Evolutionary conservation across 1,284 basidiomycete genomes (phyloP).

Genomic region (Ceratobasidium sp.): DNA sequence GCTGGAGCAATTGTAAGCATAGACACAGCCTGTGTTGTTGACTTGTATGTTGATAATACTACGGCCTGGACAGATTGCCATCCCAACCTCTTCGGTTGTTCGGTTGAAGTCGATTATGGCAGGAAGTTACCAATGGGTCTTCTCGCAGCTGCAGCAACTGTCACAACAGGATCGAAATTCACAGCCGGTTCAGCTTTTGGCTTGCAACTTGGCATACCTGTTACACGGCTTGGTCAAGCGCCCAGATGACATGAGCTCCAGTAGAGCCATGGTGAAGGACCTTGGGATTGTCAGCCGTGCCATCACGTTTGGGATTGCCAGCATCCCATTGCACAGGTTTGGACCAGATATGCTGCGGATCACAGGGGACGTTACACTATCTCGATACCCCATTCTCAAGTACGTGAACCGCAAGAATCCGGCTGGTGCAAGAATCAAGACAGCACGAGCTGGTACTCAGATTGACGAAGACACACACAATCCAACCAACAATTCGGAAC

Average conservation of each 20-base stretch:
- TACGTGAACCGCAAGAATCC: conserved; percentile 10
- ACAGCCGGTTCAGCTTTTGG: background rate
- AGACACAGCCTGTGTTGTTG: background rate
- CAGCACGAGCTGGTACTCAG: background rate
- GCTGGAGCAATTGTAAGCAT: conserved; percentile 10
- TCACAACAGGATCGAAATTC: background rate
- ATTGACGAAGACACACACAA: background rate
- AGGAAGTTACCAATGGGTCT: background rate
- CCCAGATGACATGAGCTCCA: background rate
- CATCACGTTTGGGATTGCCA: background rate
- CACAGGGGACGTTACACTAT: background rate
- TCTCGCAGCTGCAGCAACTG: background rate
- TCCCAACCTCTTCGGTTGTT: background rate
- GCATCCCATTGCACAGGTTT: background rate
- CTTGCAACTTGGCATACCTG: background rate
- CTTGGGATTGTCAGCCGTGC: conserved; percentile 6
- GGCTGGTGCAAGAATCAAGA: conserved; percentile 12
- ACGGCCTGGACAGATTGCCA: background rate
- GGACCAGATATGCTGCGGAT: conserved; percentile 1
- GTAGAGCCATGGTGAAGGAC: background rate
- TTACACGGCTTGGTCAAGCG: background rate
- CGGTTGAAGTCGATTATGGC: no score
- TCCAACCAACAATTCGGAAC: background rate
- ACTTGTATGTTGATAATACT: background rate
- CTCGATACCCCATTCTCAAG: background rate